Conservation (phyloP, 805 yeast species). For the Clavispora fructus region DNA sequence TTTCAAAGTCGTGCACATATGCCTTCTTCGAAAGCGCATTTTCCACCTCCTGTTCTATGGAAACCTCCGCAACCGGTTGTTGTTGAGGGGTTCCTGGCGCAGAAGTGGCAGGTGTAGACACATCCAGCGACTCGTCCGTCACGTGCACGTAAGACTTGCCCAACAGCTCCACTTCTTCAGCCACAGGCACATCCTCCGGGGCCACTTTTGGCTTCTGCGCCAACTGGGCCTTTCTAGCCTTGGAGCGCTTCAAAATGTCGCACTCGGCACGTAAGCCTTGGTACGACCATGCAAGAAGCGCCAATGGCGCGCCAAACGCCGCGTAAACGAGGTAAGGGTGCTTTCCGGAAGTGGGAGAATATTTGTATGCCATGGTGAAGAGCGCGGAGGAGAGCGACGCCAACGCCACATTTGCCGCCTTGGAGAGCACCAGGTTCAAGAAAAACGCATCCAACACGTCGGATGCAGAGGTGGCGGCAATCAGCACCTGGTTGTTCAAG, state of each 20-base stretch:
- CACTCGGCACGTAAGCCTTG: constrained; percentile 4
- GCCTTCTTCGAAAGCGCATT: constrained; percentile 38
- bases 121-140: constrained; percentile 32
- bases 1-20: constrained; percentile 24
- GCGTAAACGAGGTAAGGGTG: constrained; percentile 74
- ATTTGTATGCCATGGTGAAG: constrained; percentile 51
- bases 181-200: not conserved
- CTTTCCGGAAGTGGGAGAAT: constrained; percentile 50
- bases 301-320: constrained; percentile 47
- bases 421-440: constrained; percentile 15
- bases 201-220: not conserved
- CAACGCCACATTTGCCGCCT: constrained; percentile 32
- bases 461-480: constrained; percentile 5
- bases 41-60: constrained; percentile 40
- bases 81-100: constrained; percentile 23
- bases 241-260: constrained; percentile 1
- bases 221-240: not conserved
- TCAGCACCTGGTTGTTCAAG: constrained; percentile 19
- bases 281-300: constrained; percentile 16
- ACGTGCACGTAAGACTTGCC: constrained; percentile 40
- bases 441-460: constrained; percentile 17
- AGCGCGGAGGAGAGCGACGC: constrained; percentile 43
- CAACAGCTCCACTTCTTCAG: constrained; percentile 23
- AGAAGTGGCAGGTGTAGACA: constrained; percentile 26
- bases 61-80: constrained; percentile 5